phyloP scores from a whole-genome alignment of 2,329 filamentous ascomycete species.

The Metarhizium album region DNA sequence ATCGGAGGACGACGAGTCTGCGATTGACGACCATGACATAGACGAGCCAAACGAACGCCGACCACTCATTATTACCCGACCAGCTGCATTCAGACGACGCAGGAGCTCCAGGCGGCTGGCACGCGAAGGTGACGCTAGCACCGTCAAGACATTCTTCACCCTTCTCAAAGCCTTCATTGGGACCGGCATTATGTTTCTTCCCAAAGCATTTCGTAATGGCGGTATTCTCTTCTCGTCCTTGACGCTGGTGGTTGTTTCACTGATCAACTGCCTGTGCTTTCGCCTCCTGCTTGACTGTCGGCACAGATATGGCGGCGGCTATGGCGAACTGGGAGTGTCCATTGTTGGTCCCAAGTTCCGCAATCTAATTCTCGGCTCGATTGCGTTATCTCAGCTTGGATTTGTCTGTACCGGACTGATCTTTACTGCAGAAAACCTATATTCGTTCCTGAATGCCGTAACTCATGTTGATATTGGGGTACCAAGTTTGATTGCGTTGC shows the following conservation, averaged over 20 bases:
- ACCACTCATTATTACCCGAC: slow-evolving; percentile 34
- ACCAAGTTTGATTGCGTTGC: slow-evolving; percentile 50
- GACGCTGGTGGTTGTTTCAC: slow-evolving; percentile 53
- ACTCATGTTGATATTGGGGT: slow-evolving; percentile 41
- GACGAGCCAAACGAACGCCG: slow-evolving; percentile 38
- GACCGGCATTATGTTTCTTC: slow-evolving; percentile 73
- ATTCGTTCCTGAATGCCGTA: slow-evolving; percentile 56
- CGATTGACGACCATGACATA: slow-evolving; percentile 36
- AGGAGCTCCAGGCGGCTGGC: slow-evolving; percentile 33
- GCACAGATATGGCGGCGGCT: slow-evolving; percentile 53
- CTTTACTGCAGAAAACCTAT: slow-evolving; percentile 65
- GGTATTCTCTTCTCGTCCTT: slow-evolving; percentile 65
- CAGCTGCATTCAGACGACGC: slow-evolving; percentile 33
- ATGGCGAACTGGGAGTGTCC: slow-evolving; percentile 60
- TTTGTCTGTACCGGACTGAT: slow-evolving; percentile 72
- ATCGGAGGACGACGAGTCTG: slow-evolving; percentile 51
- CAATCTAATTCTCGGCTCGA: slow-evolving; percentile 55
- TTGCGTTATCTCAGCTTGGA: slow-evolving; percentile 64
- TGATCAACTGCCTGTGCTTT: slow-evolving; percentile 60
- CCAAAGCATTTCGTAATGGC: slow-evolving; percentile 69
- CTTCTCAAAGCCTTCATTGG: slow-evolving; percentile 70
- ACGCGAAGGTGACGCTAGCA: slow-evolving; percentile 50
- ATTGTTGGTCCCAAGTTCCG: slow-evolving; percentile 56
- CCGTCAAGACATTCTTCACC: slow-evolving; percentile 67
- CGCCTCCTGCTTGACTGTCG: slow-evolving; percentile 60